Percentiles rank a stretch among this genome's conserved stretches.
phyloP scores from a whole-genome alignment of 345 rosid species.

The Salix arbutifolia region DNA sequence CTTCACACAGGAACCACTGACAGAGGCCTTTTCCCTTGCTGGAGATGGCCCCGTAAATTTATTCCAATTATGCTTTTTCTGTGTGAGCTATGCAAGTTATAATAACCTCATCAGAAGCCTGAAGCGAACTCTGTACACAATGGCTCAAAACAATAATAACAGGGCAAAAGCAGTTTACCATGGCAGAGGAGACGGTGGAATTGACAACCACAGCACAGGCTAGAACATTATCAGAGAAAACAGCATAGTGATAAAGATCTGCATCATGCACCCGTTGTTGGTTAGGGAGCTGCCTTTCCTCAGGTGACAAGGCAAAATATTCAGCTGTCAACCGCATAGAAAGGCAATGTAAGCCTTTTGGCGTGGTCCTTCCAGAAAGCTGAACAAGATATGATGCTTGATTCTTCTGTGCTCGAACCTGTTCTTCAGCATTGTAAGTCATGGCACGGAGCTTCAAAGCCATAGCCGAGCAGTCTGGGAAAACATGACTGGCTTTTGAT shows the following conservation, averaged over 20 bases:
- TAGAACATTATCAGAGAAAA: slow-evolving; percentile 25
- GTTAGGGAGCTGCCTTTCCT: slow-evolving; percentile 65
- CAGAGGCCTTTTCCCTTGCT: background rate
- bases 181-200: slow-evolving; percentile 39
- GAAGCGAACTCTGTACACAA: too few species aligned
- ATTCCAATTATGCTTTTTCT: background rate
- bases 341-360: slow-evolving; percentile 32
- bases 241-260: slow-evolving; percentile 27
- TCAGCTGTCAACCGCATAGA: slow-evolving; percentile 25
- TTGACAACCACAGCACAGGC: slow-evolving; percentile 33
- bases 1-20: background rate
- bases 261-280: slow-evolving; percentile 48
- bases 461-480: slow-evolving; percentile 62
- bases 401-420: slow-evolving; percentile 59
- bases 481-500: slow-evolving; percentile 52
- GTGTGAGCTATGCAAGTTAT: background rate
- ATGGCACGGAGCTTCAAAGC: slow-evolving; percentile 70
- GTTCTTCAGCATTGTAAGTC: slow-evolving; percentile 70
- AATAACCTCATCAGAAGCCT: background rate
- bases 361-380: slow-evolving; percentile 30
- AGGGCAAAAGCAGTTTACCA: slow-evolving; percentile 40
- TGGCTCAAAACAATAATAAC: background rate
- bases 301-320: slow-evolving; percentile 46
- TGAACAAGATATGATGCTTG: slow-evolving; percentile 55
- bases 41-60: background rate